Conservation (phyloP, 371 early-diverging fungal genomes). For the Apophysomyces trapeziformis region DNA sequence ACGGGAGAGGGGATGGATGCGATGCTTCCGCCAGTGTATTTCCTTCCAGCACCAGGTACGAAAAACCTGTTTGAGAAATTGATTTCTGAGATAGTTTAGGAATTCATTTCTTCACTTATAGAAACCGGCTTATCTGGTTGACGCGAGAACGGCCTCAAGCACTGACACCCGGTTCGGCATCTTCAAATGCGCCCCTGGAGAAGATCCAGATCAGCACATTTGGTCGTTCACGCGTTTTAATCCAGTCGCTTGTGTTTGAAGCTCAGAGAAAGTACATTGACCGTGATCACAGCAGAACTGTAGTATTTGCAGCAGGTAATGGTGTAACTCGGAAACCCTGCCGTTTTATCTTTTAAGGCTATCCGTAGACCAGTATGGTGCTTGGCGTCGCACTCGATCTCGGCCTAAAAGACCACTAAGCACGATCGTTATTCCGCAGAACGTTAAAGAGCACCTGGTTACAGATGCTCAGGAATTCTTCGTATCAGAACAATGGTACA, state of each 20-base stretch:
- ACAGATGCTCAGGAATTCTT: conserved; percentile 82
- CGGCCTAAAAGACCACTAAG: conserved; percentile 62
- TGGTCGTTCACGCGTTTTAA: conserved; percentile 55
- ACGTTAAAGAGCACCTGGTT: conserved; percentile 67
- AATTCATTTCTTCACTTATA: conserved; percentile 64
- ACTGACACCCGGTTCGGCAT: conserved; percentile 36
- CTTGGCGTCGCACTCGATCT: conserved; percentile 61
- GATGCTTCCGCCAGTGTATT: conserved; percentile 56
- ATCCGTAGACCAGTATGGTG: conserved; percentile 63
- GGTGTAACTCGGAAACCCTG: neutral
- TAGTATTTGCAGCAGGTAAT: conserved; percentile 67
- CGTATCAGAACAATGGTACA: conserved; percentile 82
- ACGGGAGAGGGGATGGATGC: conserved; percentile 56
- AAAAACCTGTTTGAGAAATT: neutral
- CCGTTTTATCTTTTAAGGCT: neutral
- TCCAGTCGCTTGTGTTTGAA: conserved; percentile 60
- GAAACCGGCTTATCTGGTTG: conserved; percentile 62
- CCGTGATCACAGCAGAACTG: conserved; percentile 63
- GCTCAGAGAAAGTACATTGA: conserved; percentile 60
- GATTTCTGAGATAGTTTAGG: conserved; percentile 27
- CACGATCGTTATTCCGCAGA: conserved; percentile 68
- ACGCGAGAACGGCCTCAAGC: conserved; percentile 47
- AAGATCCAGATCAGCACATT: conserved; percentile 65
- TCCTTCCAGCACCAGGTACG: conserved; percentile 67
- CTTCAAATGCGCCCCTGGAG: conserved; percentile 48